Conservation (phyloP, 1,284 basidiomycete genomes). For the Cutaneotrichosporon dermatis region DNA sequence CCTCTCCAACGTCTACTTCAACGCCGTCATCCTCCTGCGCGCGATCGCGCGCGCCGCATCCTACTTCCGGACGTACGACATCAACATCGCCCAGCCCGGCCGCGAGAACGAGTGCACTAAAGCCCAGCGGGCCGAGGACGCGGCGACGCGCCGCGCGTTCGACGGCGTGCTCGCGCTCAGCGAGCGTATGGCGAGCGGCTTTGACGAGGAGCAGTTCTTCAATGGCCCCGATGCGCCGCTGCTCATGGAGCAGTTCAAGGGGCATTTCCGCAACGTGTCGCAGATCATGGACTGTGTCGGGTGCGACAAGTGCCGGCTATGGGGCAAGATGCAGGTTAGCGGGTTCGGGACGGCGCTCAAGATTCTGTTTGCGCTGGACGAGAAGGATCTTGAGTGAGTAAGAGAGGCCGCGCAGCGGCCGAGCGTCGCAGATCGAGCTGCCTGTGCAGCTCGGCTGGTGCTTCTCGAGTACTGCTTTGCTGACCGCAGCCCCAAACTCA, state of each 20-base stretch:
- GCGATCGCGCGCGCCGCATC: constrained; percentile 84
- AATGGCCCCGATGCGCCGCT: constrained; percentile 79
- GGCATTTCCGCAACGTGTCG: constrained; percentile 92
- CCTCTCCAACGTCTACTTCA: constrained; percentile 95
- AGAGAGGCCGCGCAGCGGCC: too few species aligned
- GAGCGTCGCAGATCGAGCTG: too few species aligned
- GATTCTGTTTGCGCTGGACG: constrained; percentile 93
- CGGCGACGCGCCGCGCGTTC: constrained; percentile 56
- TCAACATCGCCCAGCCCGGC: constrained; percentile 57
- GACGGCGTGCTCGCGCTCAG: constrained; percentile 65
- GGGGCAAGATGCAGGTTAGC: constrained; percentile 96
- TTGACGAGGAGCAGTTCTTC: constrained; percentile 84
- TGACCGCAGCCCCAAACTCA: constrained; percentile 61
- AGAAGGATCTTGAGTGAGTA: constrained; percentile 72
- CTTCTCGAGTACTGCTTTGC: background rate
- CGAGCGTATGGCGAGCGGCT: constrained; percentile 51
- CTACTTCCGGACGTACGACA: constrained; percentile 77
- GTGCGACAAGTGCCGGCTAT: constrained; percentile 97
- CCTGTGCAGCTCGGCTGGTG: too few species aligned
- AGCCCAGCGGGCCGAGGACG: constrained; percentile 63
- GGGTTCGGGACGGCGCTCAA: constrained; percentile 94
- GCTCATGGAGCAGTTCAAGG: constrained; percentile 92
- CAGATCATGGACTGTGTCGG: constrained; percentile 99
- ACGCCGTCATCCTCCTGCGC: constrained; percentile 84
- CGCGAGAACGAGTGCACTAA: constrained; percentile 8